Base-by-base conservation (phyloP, 2,329 filamentous ascomycete species). In the Aspergillus ustus region DNA sequence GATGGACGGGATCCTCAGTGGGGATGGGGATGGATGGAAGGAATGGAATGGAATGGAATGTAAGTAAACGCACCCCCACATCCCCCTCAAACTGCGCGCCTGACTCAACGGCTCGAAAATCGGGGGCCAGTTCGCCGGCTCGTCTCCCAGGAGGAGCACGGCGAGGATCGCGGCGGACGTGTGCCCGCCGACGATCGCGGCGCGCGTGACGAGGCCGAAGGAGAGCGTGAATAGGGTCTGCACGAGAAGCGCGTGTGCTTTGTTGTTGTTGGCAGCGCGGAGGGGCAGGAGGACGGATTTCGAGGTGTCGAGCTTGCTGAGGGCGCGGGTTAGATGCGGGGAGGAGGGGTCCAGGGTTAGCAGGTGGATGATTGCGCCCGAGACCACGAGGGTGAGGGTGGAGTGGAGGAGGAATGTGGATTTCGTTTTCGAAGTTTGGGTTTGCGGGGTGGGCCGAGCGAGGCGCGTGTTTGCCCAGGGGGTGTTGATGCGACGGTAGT, bases 401-500 rank as follows among this genome's bases (percentile, higher is more conserved):
- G 59, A 56, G 5, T 51, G 31, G 2, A 61, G n/a, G 8, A 69
- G 46, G 17, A 66, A 70, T 5, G 8, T 25, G 13, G 43, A 8
- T 22, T 57, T 55, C 4, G 60, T 46, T 34, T 54, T 54, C 1
- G 3, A 17, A 1, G 55, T 51, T n/a, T n/a, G n/a, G n/a, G 9
- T 56, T 34, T 1, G n/a, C 4, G 15, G n/a, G 25, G 29, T 59
- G 4, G 25, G 25, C 2, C 5, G 1, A 66, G 63, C n/a, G 7
- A 70, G 31, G 5, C 28, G 49, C 6, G n/a, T 19, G 31, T 69
- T 66, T 52, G 67, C 62, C 66, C 67, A 69, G n/a, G 68, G 68
- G 4, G 68, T 69, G 50, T 61, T 57, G 37, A 70, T 63, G 19
- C 68, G 66, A 5, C 68, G 67, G 56, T 66, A 68, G 37, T 70